Conservation (phyloP, 2,329 filamentous ascomycete genomes). For the Macrophomina pseudophaseolina region DNA sequence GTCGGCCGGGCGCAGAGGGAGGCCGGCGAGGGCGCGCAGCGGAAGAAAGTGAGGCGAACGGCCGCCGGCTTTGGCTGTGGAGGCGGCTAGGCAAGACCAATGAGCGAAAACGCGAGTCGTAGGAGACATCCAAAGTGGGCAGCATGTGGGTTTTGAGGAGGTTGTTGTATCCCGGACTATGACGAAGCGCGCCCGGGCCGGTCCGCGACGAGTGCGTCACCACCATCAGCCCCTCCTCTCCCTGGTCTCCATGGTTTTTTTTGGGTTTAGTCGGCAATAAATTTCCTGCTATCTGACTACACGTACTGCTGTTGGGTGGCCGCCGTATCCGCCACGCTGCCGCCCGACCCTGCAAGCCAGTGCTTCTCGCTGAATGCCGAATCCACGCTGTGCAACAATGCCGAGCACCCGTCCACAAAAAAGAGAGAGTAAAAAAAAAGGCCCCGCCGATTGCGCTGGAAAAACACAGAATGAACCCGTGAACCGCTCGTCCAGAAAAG, state of each 20-base stretch:
- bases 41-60: slow-evolving; percentile 21
- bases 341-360: background rate
- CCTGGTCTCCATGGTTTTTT: background rate
- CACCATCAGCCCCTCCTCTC: slow-evolving; percentile 7
- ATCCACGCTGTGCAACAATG: slow-evolving; percentile 1
- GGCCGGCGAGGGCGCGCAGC: slow-evolving; percentile 23
- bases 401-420: background rate
- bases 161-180: slow-evolving; percentile 20
- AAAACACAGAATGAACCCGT: slow-evolving; percentile 1
- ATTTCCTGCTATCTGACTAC: background rate
- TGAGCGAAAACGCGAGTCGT: slow-evolving; percentile 24
- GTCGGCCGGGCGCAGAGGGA: slow-evolving; percentile 22
- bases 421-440: background rate
- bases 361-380: background rate
- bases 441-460: slow-evolving; percentile 22
- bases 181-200: slow-evolving; percentile 20
- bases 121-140: slow-evolving; percentile 22
- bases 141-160: slow-evolving; percentile 22
- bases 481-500: background rate
- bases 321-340: background rate
- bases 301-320: background rate
- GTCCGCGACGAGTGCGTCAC: slow-evolving; percentile 1
- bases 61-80: slow-evolving; percentile 20
- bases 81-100: slow-evolving; percentile 20
- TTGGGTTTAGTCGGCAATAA: background rate